Base-by-base conservation (phyloP, 2,329 filamentous ascomycete genomes). In the Albifimbria verrucaria region DNA sequence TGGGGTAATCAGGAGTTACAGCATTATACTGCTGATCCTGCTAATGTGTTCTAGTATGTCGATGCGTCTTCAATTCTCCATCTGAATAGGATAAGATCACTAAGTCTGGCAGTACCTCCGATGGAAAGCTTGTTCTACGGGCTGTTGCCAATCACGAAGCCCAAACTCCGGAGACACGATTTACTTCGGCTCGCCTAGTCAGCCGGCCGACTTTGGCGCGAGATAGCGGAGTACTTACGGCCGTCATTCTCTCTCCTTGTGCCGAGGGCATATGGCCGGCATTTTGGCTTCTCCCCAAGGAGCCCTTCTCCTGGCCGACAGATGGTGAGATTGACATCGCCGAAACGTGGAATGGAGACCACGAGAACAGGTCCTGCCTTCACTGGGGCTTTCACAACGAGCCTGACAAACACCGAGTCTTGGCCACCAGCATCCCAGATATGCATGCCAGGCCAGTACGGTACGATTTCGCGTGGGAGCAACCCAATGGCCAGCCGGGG, bases 1-100 rank as follows among this genome's bases (percentile, higher is more conserved):
- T 85, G 82, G 82, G 82, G 82, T 21, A 85, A 85, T 61, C 77
- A 82, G 55, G 82, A 85, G 68, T 69, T 80, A 48, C 75, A 85
- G 65, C 77, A 80, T 67, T 85, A 85, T 63, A 79, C 78, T 6
- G 68, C 74, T 28, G 64, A 68, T 11, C 64, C 72, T 1, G 61
- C 69, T 4, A 85, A 85, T 60, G 76, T 76, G 21, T 85, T 85
- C 63, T 73, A 83, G 71, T 72, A 55, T 26, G 67, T 3, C 42
- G 12, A 5, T n/a, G 2, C 11, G 21, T n/a, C 3, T 15, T n/a
- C 4, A 10, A 23, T 2, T 1, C 26, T 32, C 26, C 43, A 3
- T 4, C n/a, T 17, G 21, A 20, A 48, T 20, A 57, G 56, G 39
- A 57, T 3, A 4, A 12, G 1, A 1, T 20, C 7, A 1, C 32